These are phyloP conservation scores for Cruciata laevipes DNA, from an alignment of 257 asterid genomes.

Conservation along the genomic window DNA sequence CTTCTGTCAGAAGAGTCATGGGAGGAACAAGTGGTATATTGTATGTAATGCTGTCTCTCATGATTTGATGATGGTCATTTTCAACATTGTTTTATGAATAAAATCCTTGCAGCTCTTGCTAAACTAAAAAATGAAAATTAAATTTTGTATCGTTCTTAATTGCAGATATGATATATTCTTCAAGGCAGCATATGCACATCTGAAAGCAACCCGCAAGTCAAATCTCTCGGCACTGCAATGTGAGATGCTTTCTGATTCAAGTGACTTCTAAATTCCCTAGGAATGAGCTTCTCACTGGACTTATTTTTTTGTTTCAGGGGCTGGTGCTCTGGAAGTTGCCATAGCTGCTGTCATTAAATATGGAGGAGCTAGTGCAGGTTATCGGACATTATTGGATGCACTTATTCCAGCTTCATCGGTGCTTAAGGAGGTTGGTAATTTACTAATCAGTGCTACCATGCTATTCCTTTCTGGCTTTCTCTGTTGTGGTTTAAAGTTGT, in stretches of 20 bases:
- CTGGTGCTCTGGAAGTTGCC: constrained; percentile 85
- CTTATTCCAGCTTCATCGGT: constrained; percentile 77
- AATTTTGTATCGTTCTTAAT: constrained; percentile 4
- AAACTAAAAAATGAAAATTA: not conserved
- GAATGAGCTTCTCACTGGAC: constrained; percentile 1
- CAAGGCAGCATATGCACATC: constrained; percentile 73
- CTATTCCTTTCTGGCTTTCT: constrained; percentile 12
- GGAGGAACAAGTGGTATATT: constrained; percentile 98
- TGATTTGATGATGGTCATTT: not conserved
- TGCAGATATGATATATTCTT: constrained; percentile 79
- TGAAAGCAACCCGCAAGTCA: constrained; percentile 49
- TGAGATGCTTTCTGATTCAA: constrained; percentile 32
- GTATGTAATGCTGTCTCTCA: constrained; percentile 32
- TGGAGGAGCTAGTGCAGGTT: constrained; percentile 95
- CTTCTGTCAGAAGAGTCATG: constrained; percentile 85
- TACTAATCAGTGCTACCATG: not conserved
- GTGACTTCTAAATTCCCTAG: constrained; percentile 13
- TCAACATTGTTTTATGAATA: not conserved
- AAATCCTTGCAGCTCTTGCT: not conserved
- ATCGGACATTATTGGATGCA: constrained; percentile 85
- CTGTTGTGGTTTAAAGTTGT: constrained; percentile 1
- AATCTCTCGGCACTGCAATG: constrained; percentile 54
- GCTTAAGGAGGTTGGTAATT: constrained; percentile 63
- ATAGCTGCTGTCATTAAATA: constrained; percentile 85
- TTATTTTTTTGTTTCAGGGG: constrained; percentile 55